These are phyloP conservation scores for Phytopythium helicoides DNA, from an alignment of 352 stramenopile genomes.

Conservation along the genomic window DNA sequence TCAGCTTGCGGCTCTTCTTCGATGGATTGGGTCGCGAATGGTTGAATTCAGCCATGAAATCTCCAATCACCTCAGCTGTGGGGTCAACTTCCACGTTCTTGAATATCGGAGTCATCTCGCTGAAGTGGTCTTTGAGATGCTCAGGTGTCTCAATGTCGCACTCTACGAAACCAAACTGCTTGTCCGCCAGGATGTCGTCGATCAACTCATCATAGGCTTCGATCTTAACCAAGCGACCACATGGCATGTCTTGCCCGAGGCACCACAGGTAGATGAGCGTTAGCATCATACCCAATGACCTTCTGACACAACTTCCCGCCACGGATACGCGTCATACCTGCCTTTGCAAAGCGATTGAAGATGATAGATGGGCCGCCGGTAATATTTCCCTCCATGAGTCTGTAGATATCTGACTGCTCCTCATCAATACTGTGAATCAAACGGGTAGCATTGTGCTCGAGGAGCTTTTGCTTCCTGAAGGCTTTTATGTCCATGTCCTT, in stretches of 20 bases:
- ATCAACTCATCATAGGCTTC: constrained; percentile 21
- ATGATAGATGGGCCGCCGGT: constrained; percentile 21
- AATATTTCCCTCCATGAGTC: constrained; percentile 18
- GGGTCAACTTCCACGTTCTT: constrained; percentile 30
- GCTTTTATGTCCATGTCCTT: constrained; percentile 13
- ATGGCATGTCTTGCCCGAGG: constrained; percentile 29
- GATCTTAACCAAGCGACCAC: constrained; percentile 14
- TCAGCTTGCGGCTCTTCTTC: constrained; percentile 16
- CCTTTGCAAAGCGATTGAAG: constrained; percentile 16
- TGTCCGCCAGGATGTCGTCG: constrained; percentile 28
- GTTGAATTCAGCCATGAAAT: constrained; percentile 29
- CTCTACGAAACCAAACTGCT: constrained; percentile 36
- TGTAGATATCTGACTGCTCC: constrained; percentile 15
- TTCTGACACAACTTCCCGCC: constrained; percentile 18
- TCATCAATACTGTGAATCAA: constrained; percentile 18
- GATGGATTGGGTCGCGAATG: background rate
- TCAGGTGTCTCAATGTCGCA: constrained; percentile 34
- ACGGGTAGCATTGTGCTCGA: constrained; percentile 15
- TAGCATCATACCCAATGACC: constrained; percentile 25
- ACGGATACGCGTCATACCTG: constrained; percentile 15
- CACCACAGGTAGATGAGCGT: constrained; percentile 31
- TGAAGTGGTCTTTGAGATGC: constrained; percentile 29
- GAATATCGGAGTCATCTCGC: constrained; percentile 35
- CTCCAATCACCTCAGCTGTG: constrained; percentile 17
- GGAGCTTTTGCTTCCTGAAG: constrained; percentile 15